Percentiles rank a stretch among this genome's conserved stretches.
Evolutionary conservation across 169 alveolate genomes (phyloP).

Genomic region (Ichthyophthirius multifiliis): DNA sequence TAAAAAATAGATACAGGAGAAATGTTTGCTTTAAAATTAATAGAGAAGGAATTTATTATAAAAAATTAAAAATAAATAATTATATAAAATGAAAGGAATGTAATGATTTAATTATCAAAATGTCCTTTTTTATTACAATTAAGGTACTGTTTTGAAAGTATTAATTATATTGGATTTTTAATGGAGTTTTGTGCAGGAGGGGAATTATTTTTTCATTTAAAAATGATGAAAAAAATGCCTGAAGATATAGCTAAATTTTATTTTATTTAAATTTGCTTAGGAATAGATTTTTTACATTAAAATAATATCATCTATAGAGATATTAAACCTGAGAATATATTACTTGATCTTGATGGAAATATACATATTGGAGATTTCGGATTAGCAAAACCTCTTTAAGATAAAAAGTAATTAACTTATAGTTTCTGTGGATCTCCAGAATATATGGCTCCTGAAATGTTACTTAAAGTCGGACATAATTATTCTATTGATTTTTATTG

Average conservation of each 20-base stretch:
- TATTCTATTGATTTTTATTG: constrained; percentile 58
- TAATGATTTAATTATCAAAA: not conserved
- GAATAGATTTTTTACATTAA: constrained; percentile 18
- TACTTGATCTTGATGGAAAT: constrained; percentile 44
- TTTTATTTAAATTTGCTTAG: constrained; percentile 12
- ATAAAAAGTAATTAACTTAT: constrained; percentile 17
- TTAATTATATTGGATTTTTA: constrained; percentile 15
- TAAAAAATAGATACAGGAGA: not conserved
- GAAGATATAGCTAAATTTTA: constrained; percentile 10
- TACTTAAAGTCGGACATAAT: constrained; percentile 59
- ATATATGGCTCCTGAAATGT: constrained; percentile 64
- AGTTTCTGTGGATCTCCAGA: constrained; percentile 62
- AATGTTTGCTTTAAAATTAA: constrained; percentile 21
- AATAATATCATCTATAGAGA: constrained; percentile 30
- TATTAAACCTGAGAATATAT: constrained; percentile 48
- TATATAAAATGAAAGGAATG: constrained; percentile 10
- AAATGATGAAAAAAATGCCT: constrained; percentile 14
- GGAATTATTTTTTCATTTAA: constrained; percentile 13
- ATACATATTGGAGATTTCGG: constrained; percentile 50
- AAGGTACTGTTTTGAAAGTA: constrained; percentile 3
- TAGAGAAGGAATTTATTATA: not conserved
- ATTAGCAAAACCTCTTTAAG: constrained; percentile 24
- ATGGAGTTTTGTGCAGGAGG: constrained; percentile 29
- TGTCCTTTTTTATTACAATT: constrained; percentile 13
- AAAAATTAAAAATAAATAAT: constrained; percentile 8